Base-by-base conservation (phyloP, 148 eudicot genomes). In the Nepenthes gracilis region DNA sequence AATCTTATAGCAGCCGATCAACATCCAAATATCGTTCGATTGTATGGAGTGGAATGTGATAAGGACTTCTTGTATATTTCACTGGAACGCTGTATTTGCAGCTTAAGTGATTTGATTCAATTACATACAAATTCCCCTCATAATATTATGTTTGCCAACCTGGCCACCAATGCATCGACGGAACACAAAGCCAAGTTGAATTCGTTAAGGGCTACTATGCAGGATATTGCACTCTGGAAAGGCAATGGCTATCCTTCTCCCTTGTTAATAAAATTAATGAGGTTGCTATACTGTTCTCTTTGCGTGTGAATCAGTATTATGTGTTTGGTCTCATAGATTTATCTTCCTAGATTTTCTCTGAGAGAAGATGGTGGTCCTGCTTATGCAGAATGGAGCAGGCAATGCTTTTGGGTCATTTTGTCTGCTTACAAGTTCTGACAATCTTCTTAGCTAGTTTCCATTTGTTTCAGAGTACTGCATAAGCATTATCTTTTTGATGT, bases 41-140 rank as follows among this genome's bases (percentile, higher is more conserved):
- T 86, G 96, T 81, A 85, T 67, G 98, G 96, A 1, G 80, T 88
- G 68, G 98, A 92, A 69, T 78, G 74, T 66, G 96, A 92, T 74
- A 75, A 72, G 52, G 96, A 88, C 72, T 92, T 92, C 70, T 85
- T 88, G 49, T 92, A 92, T 75, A 80, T 92, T 34, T 70, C 90
- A 43, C 77, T 92, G 65, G 98, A 92, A 76, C 84, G 75, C 9
- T 92, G 98, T 69, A 65, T 76, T 62, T 92, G 96, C 77, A 92
- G 80, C 68, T 78, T 92, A 68, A 66, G 77, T 69, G 98, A 92
- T 64, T 71, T 85, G 50, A 75, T 92, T 52, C 82, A 72, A 70
- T 61, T 79, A 47, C 67, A 61, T 69, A 59, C 78, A 32, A 74
- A 74, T 54, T 55, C 69, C 59, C 66, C 66, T 60, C 66, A 45